Base-by-base conservation (phyloP, 1,284 basidiomycete genomes). In the Cutaneotrichosporon sp. region DNA sequence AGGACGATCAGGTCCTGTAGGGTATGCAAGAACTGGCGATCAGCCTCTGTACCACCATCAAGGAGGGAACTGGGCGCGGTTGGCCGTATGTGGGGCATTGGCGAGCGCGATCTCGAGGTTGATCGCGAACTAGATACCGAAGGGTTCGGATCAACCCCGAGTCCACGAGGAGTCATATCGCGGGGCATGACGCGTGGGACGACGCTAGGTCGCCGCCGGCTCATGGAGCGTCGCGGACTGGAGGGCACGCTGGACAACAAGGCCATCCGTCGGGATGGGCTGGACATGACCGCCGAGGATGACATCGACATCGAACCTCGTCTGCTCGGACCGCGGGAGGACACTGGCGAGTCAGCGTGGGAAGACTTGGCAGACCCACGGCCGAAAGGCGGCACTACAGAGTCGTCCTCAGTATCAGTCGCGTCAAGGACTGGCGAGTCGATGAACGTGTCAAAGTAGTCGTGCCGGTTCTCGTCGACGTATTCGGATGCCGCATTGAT, bases 41-140 rank as follows among this genome's bases (percentile, higher is more conserved):
- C 75, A n/a, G 67, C 72, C 62, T 73, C 65, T 2, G 50, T 64
- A 58, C 51, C 69, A 56, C 38, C 59, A 7, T 61, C 64, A 40
- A 61, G 50, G 40, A 65, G 46, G 50, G 62, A 64, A 61, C 63
- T 40, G 13, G 56, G 21, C 30, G 66, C 21, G 26, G 69, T 22
- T 49, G 88, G 86, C 63, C 89, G 86, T 40, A 88, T 76, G 85
- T 69, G 64, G 9, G 92, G 94, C 70, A 97, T 85, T 0, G 96
- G 96, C 1, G 96, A 98, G 51, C 92, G 88, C 3, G 96, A 98
- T 42, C 96, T 89, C 57, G 95, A 98, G 1, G 91, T 94, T 2
- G 93, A 96, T 32, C 96, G 89, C n/a, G 96, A 98, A 74, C 88
- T 94, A 65, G 89, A 87, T 34, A 86, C 87, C 62, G 89, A 92